Evolutionary conservation across 2,329 filamentous ascomycete species (phyloP), one percentile per base, ranked within the genome.

Genomic region (Colletotrichum scovillei): DNA sequence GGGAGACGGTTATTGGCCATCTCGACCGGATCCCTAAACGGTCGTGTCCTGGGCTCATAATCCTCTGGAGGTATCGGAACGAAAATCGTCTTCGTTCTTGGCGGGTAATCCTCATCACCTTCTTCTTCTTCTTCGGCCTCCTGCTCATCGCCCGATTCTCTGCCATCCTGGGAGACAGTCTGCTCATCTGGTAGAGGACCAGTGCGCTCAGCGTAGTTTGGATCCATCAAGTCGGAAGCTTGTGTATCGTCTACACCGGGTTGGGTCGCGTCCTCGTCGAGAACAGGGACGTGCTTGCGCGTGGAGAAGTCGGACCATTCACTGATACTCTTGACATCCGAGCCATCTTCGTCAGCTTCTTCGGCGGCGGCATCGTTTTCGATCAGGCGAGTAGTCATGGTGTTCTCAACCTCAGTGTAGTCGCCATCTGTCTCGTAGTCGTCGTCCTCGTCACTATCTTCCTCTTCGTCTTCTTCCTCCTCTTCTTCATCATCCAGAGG

Each of bases 301-400:
- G 91, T 89, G 2, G 93, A 93, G 79, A 97, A 97, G 57, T 97
- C 95, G 0, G 95, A 97, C 95, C 95, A 98, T 79, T 94, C 94
- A 79, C 93, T 95, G 64, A 92, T 87, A 79, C 90, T 93, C 79
- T 89, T 92, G 22, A 84, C 89, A 76, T 92, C 90, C 32, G 86
- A 85, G 32, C 81, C 86, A 75, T 92, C 91, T 35, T 85, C 84
- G 14, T 81, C 82, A 12, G 81, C 83, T 6, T 83, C 85, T 3
- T 84, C 83, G 8, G 77, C 81, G 72, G 91, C 82, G 55, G 84
- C 86, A 67, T 83, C 86, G 64, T 78, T 82, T 65, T 81, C 82
- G 16, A 93, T 91, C 42, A 94, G 90, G 67, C 91, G 89, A 3
- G 94, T 95, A 26, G 94, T 95, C 12, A 89, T 90, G 28, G 93